Evolutionary conservation across 257 asterid genomes (phyloP).

Genomic region (Jacaranda mimosifolia): DNA sequence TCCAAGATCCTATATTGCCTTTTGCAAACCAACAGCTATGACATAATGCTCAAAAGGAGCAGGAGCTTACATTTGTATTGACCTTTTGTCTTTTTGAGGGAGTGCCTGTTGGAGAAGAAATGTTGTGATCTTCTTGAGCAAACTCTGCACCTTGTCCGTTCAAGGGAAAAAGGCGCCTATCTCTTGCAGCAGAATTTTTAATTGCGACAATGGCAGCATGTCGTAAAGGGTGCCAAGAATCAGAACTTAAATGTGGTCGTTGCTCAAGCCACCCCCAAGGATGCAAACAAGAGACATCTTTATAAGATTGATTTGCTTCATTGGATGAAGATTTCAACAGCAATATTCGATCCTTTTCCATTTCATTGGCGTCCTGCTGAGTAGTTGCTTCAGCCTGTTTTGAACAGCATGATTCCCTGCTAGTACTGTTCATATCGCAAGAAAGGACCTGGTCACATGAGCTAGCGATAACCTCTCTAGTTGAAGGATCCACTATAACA

Average conservation of each 20-base stretch:
- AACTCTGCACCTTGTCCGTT: conserved; percentile 38
- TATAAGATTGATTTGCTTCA: conserved; percentile 36
- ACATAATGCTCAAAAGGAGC: conserved; percentile 4
- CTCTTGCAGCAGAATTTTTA: conserved; percentile 82
- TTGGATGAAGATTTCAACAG: conserved; percentile 26
- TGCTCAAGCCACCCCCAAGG: conserved; percentile 81
- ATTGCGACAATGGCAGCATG: conserved; percentile 94
- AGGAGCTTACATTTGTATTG: conserved; percentile 31
- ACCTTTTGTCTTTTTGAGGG: conserved; percentile 73
- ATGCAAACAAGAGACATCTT: conserved; percentile 69
- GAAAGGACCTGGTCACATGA: conserved; percentile 67
- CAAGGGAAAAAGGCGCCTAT: conserved; percentile 63
- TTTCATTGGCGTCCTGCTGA: conserved; percentile 31
- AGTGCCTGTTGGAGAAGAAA: conserved; percentile 46
- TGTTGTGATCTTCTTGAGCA: conserved; percentile 45
- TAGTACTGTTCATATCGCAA: conserved; percentile 30
- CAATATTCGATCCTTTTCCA: conserved; percentile 34
- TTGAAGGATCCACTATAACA: conserved; percentile 90
- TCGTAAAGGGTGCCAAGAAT: conserved; percentile 77
- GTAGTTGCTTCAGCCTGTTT: conserved; percentile 37
- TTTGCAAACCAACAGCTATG: background rate
- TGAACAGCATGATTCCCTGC: conserved; percentile 36
- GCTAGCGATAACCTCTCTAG: conserved; percentile 71
- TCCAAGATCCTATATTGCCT: conserved; percentile 2
- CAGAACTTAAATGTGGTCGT: conserved; percentile 35